phyloP scores from a whole-genome alignment of 164 flowering plant species.

The Pachysandra terminalis region DNA sequence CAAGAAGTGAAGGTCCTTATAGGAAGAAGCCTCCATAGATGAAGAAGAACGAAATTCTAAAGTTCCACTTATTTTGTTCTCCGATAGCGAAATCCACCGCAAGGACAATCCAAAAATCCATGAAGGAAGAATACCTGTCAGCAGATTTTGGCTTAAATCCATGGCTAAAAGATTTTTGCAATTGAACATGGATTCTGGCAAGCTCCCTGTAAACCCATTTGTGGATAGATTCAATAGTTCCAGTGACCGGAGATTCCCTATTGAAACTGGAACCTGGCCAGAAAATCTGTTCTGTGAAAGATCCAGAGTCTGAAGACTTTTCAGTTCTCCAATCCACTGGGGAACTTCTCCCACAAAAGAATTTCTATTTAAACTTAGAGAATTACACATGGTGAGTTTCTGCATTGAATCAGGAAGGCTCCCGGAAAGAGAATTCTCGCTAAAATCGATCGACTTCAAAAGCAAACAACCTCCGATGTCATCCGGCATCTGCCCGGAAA shows the following conservation, averaged over 20 bases:
- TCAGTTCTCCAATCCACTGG: constrained; percentile 73
- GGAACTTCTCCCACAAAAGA: constrained; percentile 59
- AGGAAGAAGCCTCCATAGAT: constrained; percentile 20
- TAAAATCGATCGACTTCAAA: constrained; percentile 60
- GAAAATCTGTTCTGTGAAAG: constrained; percentile 68
- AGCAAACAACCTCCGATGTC: constrained; percentile 69
- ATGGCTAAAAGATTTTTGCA: constrained; percentile 43
- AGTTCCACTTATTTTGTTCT: constrained; percentile 34
- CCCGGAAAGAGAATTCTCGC: constrained; percentile 67
- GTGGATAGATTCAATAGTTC: constrained; percentile 51
- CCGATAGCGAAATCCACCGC: constrained; percentile 31
- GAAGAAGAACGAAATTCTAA: constrained; percentile 18
- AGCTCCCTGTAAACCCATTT: constrained; percentile 55
- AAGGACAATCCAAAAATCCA: constrained; percentile 57
- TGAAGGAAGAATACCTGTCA: constrained; percentile 54
- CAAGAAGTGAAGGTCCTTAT: constrained; percentile 37
- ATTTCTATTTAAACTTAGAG: constrained; percentile 52
- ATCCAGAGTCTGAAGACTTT: constrained; percentile 65
- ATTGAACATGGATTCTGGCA: constrained; percentile 58
- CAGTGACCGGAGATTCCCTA: constrained; percentile 56
- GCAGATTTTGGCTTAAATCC: constrained; percentile 63
- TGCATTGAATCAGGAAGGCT: constrained; percentile 59
- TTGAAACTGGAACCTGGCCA: constrained; percentile 55
- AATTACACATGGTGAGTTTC: constrained; percentile 54
- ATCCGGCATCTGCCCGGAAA: constrained; percentile 61